These are phyloP conservation scores for Dactylis glomerata DNA, from an alignment of 176 grass and related monocot genomes.

Conservation along the genomic window DNA sequence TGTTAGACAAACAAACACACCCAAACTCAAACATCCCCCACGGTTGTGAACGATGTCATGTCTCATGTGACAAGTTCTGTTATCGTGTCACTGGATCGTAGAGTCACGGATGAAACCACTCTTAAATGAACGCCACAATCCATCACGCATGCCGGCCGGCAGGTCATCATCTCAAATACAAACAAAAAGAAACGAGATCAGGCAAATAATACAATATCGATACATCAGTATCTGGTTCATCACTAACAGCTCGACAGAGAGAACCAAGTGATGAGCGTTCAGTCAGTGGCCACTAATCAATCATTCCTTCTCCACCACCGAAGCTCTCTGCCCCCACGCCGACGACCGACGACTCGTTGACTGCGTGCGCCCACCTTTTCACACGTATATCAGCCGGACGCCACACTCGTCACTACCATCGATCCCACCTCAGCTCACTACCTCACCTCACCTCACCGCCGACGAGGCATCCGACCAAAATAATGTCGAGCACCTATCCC, in stretches of 20 bases:
- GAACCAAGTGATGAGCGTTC: neutral
- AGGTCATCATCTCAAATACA: neutral
- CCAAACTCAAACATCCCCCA: too few species aligned
- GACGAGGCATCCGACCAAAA: neutral
- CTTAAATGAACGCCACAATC: neutral
- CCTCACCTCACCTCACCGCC: neutral
- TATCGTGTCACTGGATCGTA: neutral
- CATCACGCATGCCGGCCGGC: neutral
- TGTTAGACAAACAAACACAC: too few species aligned
- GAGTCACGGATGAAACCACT: neutral
- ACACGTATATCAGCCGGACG: neutral
- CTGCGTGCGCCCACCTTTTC: neutral
- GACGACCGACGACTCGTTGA: conserved; percentile 15
- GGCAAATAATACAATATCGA: neutral
- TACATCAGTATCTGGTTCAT: neutral
- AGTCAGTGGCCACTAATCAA: neutral
- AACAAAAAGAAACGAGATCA: neutral
- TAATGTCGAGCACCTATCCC: conserved; percentile 7
- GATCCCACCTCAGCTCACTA: neutral
- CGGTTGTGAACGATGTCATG: neutral
- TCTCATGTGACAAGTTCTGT: neutral
- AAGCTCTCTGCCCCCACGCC: neutral
- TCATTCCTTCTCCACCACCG: neutral
- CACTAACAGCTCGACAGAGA: neutral
- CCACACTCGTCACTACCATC: neutral